Evolutionary conservation across 495 filamentous ascomycete genomes (phyloP).

Genomic region (Annulohypoxylon maeteangense): DNA sequence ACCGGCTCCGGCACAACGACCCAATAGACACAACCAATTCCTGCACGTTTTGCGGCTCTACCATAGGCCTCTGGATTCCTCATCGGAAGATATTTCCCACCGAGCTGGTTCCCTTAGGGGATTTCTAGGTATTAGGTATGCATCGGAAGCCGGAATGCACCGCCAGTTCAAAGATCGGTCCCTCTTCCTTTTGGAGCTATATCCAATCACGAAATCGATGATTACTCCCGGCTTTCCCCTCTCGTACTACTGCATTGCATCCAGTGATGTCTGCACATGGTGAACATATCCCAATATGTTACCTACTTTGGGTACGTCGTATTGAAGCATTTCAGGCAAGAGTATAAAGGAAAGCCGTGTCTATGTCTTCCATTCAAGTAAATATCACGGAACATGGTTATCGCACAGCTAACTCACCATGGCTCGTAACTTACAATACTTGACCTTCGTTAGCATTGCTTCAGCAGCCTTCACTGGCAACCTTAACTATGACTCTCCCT

Average conservation of each 20-base stretch:
- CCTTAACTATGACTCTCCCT: constrained; percentile 69
- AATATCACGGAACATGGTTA: not conserved
- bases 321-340: not conserved
- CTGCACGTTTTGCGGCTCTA: constrained; percentile 40
- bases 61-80: constrained; percentile 1
- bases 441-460: constrained; percentile 25
- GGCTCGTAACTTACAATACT: constrained; percentile 23
- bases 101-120: not conserved
- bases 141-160: constrained; percentile 8
- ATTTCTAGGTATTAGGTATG: constrained; percentile 2
- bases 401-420: constrained; percentile 18
- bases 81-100: constrained; percentile 13
- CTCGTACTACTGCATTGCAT: not conserved
- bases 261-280: constrained; percentile 16
- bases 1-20: constrained; percentile 1
- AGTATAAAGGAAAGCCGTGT: constrained; percentile 6
- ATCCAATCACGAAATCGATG: constrained; percentile 30
- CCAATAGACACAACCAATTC: constrained; percentile 32
- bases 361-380: constrained; percentile 1
- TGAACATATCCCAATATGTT: constrained; percentile 9
- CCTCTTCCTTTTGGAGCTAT: constrained; percentile 9
- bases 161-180: not conserved
- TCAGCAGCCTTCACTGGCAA: constrained; percentile 56
- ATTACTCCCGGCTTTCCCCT: constrained; percentile 33
- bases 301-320: not conserved